phyloP scores from a whole-genome alignment of 768 basidiomycete genomes.

The Panaeolus cyanescens region DNA sequence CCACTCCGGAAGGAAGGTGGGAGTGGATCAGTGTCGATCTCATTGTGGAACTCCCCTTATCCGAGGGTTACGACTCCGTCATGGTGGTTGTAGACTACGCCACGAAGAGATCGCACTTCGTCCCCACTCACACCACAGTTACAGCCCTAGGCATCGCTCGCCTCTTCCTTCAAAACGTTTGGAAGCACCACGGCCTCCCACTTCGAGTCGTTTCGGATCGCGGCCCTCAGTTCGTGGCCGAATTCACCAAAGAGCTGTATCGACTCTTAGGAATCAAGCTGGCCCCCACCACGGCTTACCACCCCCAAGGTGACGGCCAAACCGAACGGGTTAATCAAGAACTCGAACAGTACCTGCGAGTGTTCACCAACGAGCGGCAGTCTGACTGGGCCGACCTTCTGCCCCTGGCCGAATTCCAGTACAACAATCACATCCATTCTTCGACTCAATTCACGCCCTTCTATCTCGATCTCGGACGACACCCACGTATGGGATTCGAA shows the following conservation, averaged over 20 bases:
- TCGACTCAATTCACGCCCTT: background rate
- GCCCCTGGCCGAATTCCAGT: background rate
- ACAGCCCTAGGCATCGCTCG: no score
- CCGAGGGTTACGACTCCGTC: constrained; percentile 31
- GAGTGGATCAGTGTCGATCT: no score
- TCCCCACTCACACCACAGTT: no score
- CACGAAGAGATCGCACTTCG: constrained; percentile 19
- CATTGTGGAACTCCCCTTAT: constrained; percentile 28
- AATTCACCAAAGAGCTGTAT: constrained; percentile 29
- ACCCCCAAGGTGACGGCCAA: constrained; percentile 39
- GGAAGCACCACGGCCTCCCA: no score
- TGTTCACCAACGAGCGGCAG: background rate
- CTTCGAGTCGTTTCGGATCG: no score
- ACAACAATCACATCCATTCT: no score
- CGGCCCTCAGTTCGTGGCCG: no score
- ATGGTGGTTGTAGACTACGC: constrained; percentile 24
- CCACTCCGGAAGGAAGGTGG: constrained; percentile 25
- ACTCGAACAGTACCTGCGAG: no score
- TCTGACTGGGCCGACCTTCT: background rate
- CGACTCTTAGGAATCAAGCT: constrained; percentile 25
- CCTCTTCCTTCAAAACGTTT: no score
- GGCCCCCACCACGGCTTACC: constrained; percentile 33
- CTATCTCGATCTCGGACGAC: background rate
- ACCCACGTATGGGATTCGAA: no score
- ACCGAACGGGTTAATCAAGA: constrained; percentile 23